These are phyloP conservation scores for Globisporangium nagaii DNA, from an alignment of 352 stramenopile species.

Conservation along the genomic window DNA sequence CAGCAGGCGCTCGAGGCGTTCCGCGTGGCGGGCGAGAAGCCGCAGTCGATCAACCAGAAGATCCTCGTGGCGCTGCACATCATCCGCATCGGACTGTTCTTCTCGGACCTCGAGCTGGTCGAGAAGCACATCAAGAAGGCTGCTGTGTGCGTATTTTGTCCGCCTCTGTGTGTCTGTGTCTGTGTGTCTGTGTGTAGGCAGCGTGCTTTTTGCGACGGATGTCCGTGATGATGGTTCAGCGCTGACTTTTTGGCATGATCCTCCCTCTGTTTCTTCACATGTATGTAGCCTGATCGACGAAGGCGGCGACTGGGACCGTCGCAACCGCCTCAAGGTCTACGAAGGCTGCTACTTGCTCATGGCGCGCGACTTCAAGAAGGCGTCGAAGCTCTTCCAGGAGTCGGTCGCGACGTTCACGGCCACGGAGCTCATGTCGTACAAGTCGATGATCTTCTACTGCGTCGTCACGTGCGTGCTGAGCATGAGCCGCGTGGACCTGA, in stretches of 20 bases:
- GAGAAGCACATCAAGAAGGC: slow-evolving; percentile 89
- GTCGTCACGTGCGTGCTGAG: slow-evolving; percentile 94
- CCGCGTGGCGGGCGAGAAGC: slow-evolving; percentile 88
- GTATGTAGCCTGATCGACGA: slow-evolving; percentile 85
- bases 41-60: slow-evolving; percentile 96
- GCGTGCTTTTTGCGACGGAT: no score
- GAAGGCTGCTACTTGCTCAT: slow-evolving; percentile 93
- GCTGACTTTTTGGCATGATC: no score
- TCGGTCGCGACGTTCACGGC: slow-evolving; percentile 98
- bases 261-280: no score
- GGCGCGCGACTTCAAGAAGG: slow-evolving; percentile 91
- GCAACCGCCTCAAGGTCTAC: slow-evolving; percentile 99
- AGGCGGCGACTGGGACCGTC: slow-evolving; percentile 98
- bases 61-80: slow-evolving; percentile 96
- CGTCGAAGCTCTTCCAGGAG: slow-evolving; percentile 91
- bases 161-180: no score
- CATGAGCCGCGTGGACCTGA: slow-evolving; percentile 92
- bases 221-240: no score
- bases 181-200: no score
- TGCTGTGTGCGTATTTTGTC: slow-evolving; percentile 37
- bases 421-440: slow-evolving; percentile 96
- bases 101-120: slow-evolving; percentile 78
- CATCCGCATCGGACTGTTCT: slow-evolving; percentile 86
- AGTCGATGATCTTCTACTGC: slow-evolving; percentile 97
- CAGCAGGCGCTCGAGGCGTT: slow-evolving; percentile 90